These are phyloP conservation scores for Cutaneotrichosporon daszewskae DNA, from an alignment of 1,284 basidiomycete species.

Conservation along the genomic window DNA sequence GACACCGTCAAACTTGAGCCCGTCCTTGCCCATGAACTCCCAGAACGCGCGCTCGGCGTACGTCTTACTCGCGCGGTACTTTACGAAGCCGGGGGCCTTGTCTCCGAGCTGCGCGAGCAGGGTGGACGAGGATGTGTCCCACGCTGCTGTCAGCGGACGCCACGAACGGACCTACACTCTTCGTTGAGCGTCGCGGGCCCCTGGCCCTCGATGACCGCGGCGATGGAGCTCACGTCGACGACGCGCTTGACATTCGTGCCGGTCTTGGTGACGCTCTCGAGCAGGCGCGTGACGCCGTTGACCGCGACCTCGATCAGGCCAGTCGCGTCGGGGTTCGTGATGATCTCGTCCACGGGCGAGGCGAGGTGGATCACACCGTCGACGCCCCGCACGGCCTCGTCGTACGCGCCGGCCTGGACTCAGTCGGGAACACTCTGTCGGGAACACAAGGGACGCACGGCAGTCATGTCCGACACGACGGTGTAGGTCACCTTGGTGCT, in stretches of 20 bases:
- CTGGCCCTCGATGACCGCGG: not conserved
- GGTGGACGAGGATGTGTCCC: too few species aligned
- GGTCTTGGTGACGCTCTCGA: not conserved
- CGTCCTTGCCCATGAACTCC: conserved; percentile 17
- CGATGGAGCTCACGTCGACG: conserved; percentile 5
- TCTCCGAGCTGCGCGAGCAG: too few species aligned
- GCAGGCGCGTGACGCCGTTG: not conserved
- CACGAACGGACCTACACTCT: too few species aligned
- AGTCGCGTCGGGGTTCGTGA: conserved; percentile 6
- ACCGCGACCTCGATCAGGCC: conserved; percentile 4
- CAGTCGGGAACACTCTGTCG: not conserved
- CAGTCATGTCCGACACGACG: conserved; percentile 55
- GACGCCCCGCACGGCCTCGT: conserved; percentile 61
- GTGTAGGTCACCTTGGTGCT: conserved; percentile 54
- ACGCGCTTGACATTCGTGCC: conserved; percentile 1
- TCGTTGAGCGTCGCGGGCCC: too few species aligned
- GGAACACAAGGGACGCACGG: not conserved
- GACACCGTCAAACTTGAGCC: conserved; percentile 13
- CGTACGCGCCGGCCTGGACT: conserved; percentile 58
- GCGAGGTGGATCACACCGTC: conserved; percentile 53
- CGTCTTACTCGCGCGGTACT: conserved; percentile 20
- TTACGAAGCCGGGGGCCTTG: not conserved
- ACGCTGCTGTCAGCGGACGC: too few species aligned
- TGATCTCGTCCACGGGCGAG: conserved; percentile 15
- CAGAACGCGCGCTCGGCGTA: conserved; percentile 32